Evolutionary conservation across 768 basidiomycete genomes (phyloP), one percentile per base, ranked within the genome.

Genomic region (Cubamyces sp.): DNA sequence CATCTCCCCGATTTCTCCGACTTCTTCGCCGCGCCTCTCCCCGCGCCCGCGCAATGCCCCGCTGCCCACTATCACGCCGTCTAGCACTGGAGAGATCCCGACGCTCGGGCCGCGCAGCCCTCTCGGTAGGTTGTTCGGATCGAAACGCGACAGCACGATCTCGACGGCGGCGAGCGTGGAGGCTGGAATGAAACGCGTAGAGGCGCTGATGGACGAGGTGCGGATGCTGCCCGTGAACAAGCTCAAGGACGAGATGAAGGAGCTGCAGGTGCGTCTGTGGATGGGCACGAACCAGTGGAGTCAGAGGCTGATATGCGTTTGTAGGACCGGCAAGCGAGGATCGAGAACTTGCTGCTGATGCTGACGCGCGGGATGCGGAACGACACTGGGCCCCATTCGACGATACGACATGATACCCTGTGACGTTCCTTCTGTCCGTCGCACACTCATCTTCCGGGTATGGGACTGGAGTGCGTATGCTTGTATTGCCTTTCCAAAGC

Each of bases 191-290:
- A 83, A 76, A 65, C 79, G 80, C 60, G 71, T 92, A 42, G 89
- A 92, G 72, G 72, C 75, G 23, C 68, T 90, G 60, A 68, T 92
- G 60, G 87, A 90, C 48, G 84, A 86, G 52, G 80, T 89, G 47
- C 79, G 80, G 30, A 79, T 82, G 45, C 65, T 91, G 64, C 90
- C 91, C 7, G 82, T 91, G 19, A 79, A 82, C 39, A 81, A 75
- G 64, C 75, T 94, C 40, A 88, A 84, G 73, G 87, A 88, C 2
- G 91, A 94, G 73, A 88, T 94, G 84, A 91, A 86, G 71, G 92
- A 93, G 70, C 73, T 93, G 28, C 89, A 90, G 81, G 90, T 89
- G 47, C 50, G 79, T 73, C 19, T 28, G 39, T 60, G 30, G 3
- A 19, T 5, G 4, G 12, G 37, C 21, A 16, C 34, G 34, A n/a